phyloP scores from a whole-genome alignment of 352 stramenopile genomes.

The Pythium angustatum region DNA sequence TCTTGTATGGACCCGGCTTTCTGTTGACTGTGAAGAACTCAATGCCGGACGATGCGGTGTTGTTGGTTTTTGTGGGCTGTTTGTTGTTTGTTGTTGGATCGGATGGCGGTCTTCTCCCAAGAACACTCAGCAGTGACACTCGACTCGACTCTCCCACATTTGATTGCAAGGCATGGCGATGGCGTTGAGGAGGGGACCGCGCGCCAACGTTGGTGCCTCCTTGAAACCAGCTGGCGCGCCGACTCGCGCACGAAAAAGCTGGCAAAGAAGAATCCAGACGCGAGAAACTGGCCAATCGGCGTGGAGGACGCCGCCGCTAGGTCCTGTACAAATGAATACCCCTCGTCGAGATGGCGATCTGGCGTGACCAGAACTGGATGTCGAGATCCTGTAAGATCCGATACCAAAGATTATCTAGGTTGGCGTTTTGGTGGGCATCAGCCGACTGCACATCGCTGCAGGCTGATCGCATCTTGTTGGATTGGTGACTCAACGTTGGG shows the following conservation, averaged over 20 bases:
- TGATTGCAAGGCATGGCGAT: not conserved
- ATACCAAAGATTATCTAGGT: conserved; percentile 12
- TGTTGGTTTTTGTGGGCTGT: not conserved
- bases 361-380: not conserved
- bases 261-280: conserved; percentile 7
- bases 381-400: not conserved
- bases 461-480: not conserved
- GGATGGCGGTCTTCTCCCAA: conserved; percentile 2
- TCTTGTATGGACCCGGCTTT: too few species aligned
- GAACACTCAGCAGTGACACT: too few species aligned
- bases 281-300: conserved; percentile 2
- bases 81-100: not conserved
- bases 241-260: conserved; percentile 10
- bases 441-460: not conserved
- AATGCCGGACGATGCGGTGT: not conserved
- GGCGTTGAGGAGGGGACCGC: not conserved
- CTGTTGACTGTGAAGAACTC: too few species aligned
- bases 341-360: not conserved
- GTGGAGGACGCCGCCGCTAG: not conserved
- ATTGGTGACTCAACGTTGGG: not conserved
- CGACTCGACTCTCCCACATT: too few species aligned
- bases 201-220: not conserved
- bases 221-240: conserved; percentile 29
- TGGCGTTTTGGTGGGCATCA: not conserved
- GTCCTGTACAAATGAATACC: conserved; percentile 3